Evolutionary conservation across 2,329 filamentous ascomycete species (phyloP).

Genomic region (Aspergillus nomiae): DNA sequence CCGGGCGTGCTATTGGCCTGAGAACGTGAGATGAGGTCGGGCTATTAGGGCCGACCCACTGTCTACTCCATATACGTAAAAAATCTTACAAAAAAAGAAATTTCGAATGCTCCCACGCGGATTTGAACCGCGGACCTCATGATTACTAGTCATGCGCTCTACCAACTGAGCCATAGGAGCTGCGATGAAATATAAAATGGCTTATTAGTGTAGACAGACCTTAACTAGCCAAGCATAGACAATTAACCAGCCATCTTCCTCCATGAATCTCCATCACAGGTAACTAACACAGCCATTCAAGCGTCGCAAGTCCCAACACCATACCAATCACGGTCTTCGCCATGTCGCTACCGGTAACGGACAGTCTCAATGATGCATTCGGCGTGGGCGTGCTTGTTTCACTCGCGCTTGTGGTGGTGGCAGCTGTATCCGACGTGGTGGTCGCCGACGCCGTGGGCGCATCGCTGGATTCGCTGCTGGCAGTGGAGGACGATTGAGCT

Average conservation of each 20-base stretch:
- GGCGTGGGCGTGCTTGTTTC: background rate
- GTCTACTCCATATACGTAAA: too few species aligned
- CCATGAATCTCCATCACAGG: background rate
- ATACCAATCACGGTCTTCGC: background rate
- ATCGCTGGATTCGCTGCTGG: background rate
- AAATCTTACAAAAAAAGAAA: background rate
- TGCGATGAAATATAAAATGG: accelerated
- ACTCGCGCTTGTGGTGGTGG: background rate
- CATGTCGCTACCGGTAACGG: background rate
- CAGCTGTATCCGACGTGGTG: background rate
- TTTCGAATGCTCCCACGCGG: background rate
- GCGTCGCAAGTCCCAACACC: background rate
- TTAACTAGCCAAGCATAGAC: background rate
- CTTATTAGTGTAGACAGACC: background rate
- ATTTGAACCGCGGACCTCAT: background rate
- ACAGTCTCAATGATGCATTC: background rate
- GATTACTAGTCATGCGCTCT: background rate
- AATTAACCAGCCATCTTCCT: background rate
- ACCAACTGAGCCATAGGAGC: background rate
- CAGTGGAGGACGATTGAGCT: background rate
- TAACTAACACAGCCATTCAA: background rate
- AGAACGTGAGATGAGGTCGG: too few species aligned
- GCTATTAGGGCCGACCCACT: too few species aligned
- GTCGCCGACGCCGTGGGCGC: background rate
- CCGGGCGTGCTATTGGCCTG: too few species aligned